Evolutionary conservation across 768 basidiomycete species (phyloP), one percentile per base, ranked within the genome.

Genomic region (Termitomyces sp.): DNA sequence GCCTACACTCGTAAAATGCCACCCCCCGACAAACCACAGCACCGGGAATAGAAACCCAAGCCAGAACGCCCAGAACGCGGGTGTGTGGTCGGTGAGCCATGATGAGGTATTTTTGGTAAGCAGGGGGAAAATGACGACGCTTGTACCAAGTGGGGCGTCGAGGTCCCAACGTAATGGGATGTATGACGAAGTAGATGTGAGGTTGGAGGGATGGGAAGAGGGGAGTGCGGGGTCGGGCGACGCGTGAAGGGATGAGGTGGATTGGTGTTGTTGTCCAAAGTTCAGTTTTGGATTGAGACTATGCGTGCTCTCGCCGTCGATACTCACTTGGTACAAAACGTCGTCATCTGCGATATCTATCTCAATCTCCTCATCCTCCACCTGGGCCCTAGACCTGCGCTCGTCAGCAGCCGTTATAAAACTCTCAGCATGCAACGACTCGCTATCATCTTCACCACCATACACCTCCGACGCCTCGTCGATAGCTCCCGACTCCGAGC

Each of bases 1-100:
- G 7, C 79, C 78, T 41, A 70, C 67, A 58, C 73, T 64, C 7
- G 78, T 79, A 52, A 83, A 71, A 54, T 86, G 79, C 88, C 88
- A 90, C 4, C 88, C 88, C 0, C 88, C 88, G 13, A 89, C 74
- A 42, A 90, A 76, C 88, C 88, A 90, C 50, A 88, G 78, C 68
- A 86, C 81, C 0, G 88, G 88, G 43, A 79, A 84, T 44, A 88
- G 53, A 61, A 90, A 90, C 3, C 88, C 88, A 0, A 85, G 53
- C 84, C 85, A 89, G 70, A 90, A 90, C n/a, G 88, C 71, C 66
- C 85, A 78, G 62, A 79, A 77, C 2, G 80, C 73, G 0, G 81
- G 78, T 0, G 78, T 80, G 7, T 64, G 60, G 2, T 51, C 35
- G 11, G 56, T 56, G 15, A 63, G 40, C 61, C 61, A 69, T 7